Percentiles rank a stretch among this genome's conserved stretches.
Evolutionary conservation across 306 rosid genomes (phyloP).

Genomic region (Comarum palustre): DNA sequence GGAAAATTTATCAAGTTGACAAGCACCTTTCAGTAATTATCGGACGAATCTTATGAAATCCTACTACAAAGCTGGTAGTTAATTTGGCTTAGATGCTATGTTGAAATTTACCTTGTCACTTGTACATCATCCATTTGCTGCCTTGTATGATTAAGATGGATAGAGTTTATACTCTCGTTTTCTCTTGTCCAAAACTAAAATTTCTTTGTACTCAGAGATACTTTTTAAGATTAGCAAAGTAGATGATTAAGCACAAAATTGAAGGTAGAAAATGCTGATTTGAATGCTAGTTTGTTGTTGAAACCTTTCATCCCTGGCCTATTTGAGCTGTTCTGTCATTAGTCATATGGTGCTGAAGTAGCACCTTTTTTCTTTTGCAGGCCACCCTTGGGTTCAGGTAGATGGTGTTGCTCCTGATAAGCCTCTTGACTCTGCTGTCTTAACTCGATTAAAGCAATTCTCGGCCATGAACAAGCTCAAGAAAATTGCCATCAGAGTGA

Average conservation of each 20-base stretch:
- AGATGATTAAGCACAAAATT: neutral
- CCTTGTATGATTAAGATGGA: neutral
- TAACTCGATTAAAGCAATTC: conserved; percentile 89
- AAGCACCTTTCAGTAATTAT: neutral
- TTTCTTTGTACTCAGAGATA: neutral
- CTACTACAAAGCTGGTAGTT: neutral
- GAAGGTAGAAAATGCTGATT: conserved; percentile 3
- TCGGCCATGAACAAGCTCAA: conserved; percentile 87
- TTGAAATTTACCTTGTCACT: neutral
- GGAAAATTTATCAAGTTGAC: neutral
- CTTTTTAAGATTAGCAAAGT: neutral
- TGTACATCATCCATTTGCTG: neutral
- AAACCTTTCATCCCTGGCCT: conserved; percentile 2
- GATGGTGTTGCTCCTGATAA: conserved; percentile 82
- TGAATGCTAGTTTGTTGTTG: neutral
- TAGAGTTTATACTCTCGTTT: neutral
- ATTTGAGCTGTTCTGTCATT: conserved; percentile 11
- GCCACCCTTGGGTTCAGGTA: conserved; percentile 90
- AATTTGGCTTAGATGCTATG: neutral
- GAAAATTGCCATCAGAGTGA: conserved; percentile 88
- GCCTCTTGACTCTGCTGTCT: conserved; percentile 90
- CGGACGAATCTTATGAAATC: neutral
- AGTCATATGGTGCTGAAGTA: conserved; percentile 20
- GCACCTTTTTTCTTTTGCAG: conserved; percentile 44
- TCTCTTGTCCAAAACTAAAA: neutral